Evolutionary conservation across 164 flowering plant genomes (phyloP), one percentile per base, ranked within the genome.

Genomic region (Pachysandra terminalis): DNA sequence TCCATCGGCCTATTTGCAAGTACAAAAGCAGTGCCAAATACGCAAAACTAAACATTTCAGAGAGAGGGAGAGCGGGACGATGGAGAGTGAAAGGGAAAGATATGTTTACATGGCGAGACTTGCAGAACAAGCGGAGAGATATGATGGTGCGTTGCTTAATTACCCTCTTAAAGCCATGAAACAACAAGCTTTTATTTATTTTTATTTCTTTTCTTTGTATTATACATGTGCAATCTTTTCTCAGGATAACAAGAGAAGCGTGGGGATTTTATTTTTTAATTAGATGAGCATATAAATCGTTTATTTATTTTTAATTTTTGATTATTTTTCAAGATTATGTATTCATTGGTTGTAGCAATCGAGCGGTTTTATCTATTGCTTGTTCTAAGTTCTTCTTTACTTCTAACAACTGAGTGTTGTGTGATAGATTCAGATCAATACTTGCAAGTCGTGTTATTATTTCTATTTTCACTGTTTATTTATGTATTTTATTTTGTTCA

Each of bases 121-220:
- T 64, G 82, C 85, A 7, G 87, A 79, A 70, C 85, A 84, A 64
- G 85, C 85, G 21, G 87, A 84, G 71, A 71, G 87, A 80, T 82
- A 84, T 21, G 84, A 82, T 72, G 87, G 87, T 82, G 68, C 40
- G 23, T 51, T 10, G 52, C 25, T 56, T 52, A 3, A 5, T 3
- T 51, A 15, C 7, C 17, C 19, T 60, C 19, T 49, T 10, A 12
- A 8, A 37, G 19, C 12, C 49, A 61, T 19, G 22, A 40, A 40
- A n/a, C n/a, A n/a, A n/a, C n/a, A n/a, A n/a, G 41, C 19, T 22
- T 70, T 23, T 19, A 25, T 59, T 24, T 22, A 21, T 19, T 13
- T 66, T 23, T 23, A 35, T 3, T 32, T 32, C 37, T 32, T 7
- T 32, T 32, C n/a, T n/a, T 32, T 3, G 7, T 32, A 3, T 7